Base-by-base conservation (phyloP, 768 basidiomycete species). In the Kockovaella imperatae region DNA sequence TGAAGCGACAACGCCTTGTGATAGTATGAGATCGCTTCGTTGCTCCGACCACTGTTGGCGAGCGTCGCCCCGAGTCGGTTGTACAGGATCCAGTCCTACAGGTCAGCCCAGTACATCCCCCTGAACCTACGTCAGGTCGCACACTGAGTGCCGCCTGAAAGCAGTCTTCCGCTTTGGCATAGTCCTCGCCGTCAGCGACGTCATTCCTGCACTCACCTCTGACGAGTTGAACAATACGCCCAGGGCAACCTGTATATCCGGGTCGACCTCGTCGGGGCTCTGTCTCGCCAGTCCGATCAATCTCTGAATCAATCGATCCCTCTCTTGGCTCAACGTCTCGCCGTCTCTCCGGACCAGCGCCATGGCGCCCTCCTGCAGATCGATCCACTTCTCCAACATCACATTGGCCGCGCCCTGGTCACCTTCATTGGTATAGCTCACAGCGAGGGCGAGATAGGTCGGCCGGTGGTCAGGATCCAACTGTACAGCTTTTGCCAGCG, bases 161-260 rank as follows among this genome's bases (percentile, higher is more conserved):
- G 74, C 95, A 99, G 68, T 99, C 95, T 52, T 84, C 82, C 0
- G 93, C 89, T 68, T 89, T 91, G 18, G 74, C 77, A 60, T 87
- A 97, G 36, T 96, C 91, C 87, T 90, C 15, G 17, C 11, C 29
- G 21, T 35, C 15, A 49, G 10, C 26, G 20, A 20, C 20, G 30
- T 14, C 18, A 30, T 13, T 11, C 14, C 30, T 5, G 34, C 3
- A 59, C 74, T 21, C 52, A 87, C 88, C 76, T 95, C 93, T 49
- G 83, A 87, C 7, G 86, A 80, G 70, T 95, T 97, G 68, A 99
- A 77, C 62, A 97, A 66, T 31, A 97, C 84, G 3, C 89, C 93
- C 42, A 99, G 76, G 4, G 89, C 95, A 41, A 97, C 81, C 73
- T 99, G 95, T 24, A 91, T 82, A 69, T 99, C 93, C 7, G 93